Evolutionary conservation across 2,329 filamentous ascomycete species (phyloP).

Genomic region (Decorospora gaudefroyi): DNA sequence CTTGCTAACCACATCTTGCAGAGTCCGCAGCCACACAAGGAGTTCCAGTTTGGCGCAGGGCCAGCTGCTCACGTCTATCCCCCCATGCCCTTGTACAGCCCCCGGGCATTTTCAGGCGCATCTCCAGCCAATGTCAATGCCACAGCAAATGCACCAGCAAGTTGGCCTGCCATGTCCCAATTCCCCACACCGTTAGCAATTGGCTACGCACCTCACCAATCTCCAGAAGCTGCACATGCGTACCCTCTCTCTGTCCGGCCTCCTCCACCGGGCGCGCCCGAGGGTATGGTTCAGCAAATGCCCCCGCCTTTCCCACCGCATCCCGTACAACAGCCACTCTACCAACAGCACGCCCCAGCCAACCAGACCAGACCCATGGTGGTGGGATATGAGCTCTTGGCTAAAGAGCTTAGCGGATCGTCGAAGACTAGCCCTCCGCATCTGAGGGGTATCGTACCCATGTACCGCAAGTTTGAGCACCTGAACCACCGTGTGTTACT

Average conservation of each 20-base stretch:
- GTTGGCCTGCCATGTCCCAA: slow-evolving; percentile 30
- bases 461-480: slow-evolving; percentile 82
- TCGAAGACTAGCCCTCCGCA: slow-evolving; percentile 22
- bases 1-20: slow-evolving; percentile 44
- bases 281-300: slow-evolving; percentile 18
- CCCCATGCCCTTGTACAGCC: slow-evolving; percentile 38
- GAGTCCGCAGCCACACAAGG: slow-evolving; percentile 43
- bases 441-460: slow-evolving; percentile 53
- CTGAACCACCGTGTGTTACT: slow-evolving; percentile 82
- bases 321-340: slow-evolving; percentile 33
- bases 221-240: slow-evolving; percentile 27
- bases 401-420: slow-evolving; percentile 42
- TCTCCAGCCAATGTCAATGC: slow-evolving; percentile 31
- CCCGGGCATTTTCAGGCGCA: slow-evolving; percentile 30
- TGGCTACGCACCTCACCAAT: slow-evolving; percentile 31
- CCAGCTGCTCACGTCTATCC: slow-evolving; percentile 31
- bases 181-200: slow-evolving; percentile 34
- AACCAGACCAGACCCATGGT: slow-evolving; percentile 37
- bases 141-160: slow-evolving; percentile 25
- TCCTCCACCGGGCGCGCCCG: slow-evolving; percentile 25
- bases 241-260: slow-evolving; percentile 32
- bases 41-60: slow-evolving; percentile 35
- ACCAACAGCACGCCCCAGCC: slow-evolving; percentile 30
- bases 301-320: slow-evolving; percentile 28
- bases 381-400: slow-evolving; percentile 47